Base-by-base conservation (phyloP, 805 yeast species). In the Metschnikowia kunwiensis region DNA sequence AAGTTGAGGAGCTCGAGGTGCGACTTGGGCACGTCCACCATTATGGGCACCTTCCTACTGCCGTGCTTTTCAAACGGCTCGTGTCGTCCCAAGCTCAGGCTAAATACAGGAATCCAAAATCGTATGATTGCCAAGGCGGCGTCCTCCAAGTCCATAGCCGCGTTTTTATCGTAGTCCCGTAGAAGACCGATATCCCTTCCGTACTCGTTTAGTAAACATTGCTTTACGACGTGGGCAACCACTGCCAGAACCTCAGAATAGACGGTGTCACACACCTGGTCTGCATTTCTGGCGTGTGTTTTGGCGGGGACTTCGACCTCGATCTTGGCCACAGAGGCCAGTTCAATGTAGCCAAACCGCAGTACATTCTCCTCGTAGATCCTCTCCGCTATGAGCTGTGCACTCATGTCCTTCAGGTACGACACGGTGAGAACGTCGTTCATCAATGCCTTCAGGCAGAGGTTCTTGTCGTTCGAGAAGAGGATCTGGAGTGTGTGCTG, bases 401-500 rank as follows among this genome's bases (percentile, higher is more conserved):
- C 72, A 7, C 61, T 62, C 78, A 77, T 72, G 7, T 53, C 61
- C 7, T 54, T 43, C n/a, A 70, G 53, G 42, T 53, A 75, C 11
- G 77, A 72, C 1, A 87, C 80, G 0, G 95, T 86, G 28, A 78
- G 58, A 0, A 84, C 54, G 2, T 68, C 79, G 50, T 86, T 80
- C 2, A 81, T 59, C 29, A 87, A 59, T 0, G 96, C 94, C 56
- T 83, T 84, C 44, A 76, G 57, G 56, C 96, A 86, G 7, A 89
- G 65, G 54, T 88, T 89, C 48, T 79, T 82, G 56, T 89, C 97
- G 54, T 89, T 85, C 0, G 96, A 82, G 41, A 88, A 51, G 17
- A 86, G 56, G 2, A 88, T 71, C 6, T 82, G 82, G 15, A 68
- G 48, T 8, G 57, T 49, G 4, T 58, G 48, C 3, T 57, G 49